Evolutionary conservation across 345 rosid genomes (phyloP).

Genomic region (Fremontodendron californicum): DNA sequence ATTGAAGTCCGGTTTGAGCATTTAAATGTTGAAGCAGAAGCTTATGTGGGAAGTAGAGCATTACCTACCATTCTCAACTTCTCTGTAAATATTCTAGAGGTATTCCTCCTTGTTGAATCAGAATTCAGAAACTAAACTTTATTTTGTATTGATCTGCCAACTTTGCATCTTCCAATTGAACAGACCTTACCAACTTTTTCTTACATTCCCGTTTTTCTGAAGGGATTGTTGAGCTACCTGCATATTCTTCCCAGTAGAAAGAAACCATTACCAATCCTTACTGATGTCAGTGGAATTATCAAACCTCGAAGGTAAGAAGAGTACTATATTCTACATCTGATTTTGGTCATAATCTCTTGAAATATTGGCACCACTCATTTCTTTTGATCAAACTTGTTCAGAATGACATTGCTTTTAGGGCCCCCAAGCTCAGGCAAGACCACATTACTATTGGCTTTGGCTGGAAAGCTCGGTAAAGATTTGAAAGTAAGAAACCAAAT

Average conservation of each 20-base stretch:
- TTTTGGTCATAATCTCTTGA: not conserved
- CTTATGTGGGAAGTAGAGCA: conserved; percentile 57
- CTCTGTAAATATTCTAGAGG: conserved; percentile 48
- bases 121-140: not conserved
- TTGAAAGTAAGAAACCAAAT: not conserved
- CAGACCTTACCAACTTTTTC: not conserved
- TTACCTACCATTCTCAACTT: conserved; percentile 52
- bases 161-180: conserved; percentile 11
- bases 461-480: not conserved
- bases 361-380: not conserved
- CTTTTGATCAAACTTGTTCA: not conserved
- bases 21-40: conserved; percentile 55
- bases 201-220: not conserved
- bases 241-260: not conserved
- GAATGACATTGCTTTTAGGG: conserved; percentile 5
- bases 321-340: not conserved
- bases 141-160: not conserved
- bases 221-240: not conserved
- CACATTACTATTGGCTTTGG: not conserved
- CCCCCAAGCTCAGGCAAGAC: conserved; percentile 5
- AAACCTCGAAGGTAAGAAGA: not conserved
- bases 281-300: conserved; percentile 6
- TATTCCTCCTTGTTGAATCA: conserved; percentile 8
- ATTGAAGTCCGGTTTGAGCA: conserved; percentile 89
- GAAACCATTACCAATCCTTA: conserved; percentile 3